A percentile compares a stretch with the other conserved stretches of the same genome.
These are phyloP conservation scores for Stygiomarasmius scandens DNA, from an alignment of 1,284 basidiomycete species.

Conservation along the genomic window DNA sequence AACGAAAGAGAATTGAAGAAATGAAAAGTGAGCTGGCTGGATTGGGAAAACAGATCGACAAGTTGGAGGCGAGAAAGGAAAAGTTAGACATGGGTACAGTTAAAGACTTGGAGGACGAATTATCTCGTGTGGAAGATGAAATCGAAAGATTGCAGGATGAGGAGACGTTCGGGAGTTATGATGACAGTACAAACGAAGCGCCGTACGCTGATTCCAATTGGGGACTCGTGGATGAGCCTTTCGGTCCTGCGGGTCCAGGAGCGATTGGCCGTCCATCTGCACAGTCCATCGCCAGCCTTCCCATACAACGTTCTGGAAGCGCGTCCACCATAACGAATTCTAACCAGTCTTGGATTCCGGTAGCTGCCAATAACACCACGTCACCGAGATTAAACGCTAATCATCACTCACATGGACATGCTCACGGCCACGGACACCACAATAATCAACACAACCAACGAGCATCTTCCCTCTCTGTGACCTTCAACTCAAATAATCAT, in stretches of 20 bases:
- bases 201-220: neutral
- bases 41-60: slow-evolving; percentile 53
- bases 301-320: slow-evolving; percentile 27
- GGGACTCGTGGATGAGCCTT: neutral
- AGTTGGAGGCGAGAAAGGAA: slow-evolving; percentile 53
- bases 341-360: slow-evolving; percentile 1
- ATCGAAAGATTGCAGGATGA: slow-evolving; percentile 48
- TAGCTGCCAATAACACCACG: neutral
- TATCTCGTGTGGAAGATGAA: slow-evolving; percentile 50
- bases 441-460: slow-evolving; percentile 24
- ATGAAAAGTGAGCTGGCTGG: slow-evolving; percentile 49
- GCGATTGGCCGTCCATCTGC: neutral
- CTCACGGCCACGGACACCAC: slow-evolving; percentile 18
- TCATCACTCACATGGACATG: slow-evolving; percentile 16
- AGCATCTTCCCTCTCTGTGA: slow-evolving; percentile 23
- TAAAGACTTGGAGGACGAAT: slow-evolving; percentile 57
- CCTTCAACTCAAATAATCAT: slow-evolving; percentile 1
- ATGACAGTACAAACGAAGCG: neutral
- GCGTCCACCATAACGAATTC: slow-evolving; percentile 19
- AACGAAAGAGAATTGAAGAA: slow-evolving; percentile 60
- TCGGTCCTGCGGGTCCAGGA: neutral
- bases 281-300: slow-evolving; percentile 10
- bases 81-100: slow-evolving; percentile 52
- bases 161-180: slow-evolving; percentile 1
- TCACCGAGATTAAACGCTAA: slow-evolving; percentile 12